phyloP scores from a whole-genome alignment of 2,329 filamentous ascomycete genomes.

The Immersiporthe knoxdaviesiana region DNA sequence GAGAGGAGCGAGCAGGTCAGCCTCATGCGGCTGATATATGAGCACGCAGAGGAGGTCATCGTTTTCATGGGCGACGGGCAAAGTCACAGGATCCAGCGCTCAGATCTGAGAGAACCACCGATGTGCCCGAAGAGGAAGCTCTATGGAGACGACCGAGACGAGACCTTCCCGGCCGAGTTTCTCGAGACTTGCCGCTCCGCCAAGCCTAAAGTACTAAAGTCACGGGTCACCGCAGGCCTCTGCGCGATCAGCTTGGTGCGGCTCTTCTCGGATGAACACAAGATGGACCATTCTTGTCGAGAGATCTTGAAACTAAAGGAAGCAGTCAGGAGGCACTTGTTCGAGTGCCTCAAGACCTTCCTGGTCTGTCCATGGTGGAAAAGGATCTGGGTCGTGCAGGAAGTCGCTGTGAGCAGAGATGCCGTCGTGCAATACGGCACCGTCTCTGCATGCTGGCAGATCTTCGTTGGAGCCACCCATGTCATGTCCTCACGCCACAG shows the following conservation, averaged over 20 bases:
- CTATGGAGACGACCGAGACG: not conserved
- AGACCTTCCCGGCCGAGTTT: not conserved
- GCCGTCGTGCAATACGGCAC: slow-evolving; percentile 13
- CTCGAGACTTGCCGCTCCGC: not conserved
- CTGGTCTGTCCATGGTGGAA: slow-evolving; percentile 19
- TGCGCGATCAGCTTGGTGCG: slow-evolving; percentile 13
- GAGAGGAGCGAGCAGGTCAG: slow-evolving; percentile 8
- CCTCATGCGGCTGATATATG: slow-evolving; percentile 20
- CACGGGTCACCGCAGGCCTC: not conserved
- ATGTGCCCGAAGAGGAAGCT: not conserved
- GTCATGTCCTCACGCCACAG: not conserved
- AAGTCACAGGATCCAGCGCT: slow-evolving; percentile 1
- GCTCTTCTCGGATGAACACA: not conserved
- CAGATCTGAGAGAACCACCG: not conserved
- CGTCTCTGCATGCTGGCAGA: not conserved
- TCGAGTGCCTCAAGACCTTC: slow-evolving; percentile 13
- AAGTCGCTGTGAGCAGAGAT: not conserved
- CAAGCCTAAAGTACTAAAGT: not conserved
- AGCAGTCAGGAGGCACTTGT: not conserved
- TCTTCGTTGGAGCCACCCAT: not conserved
- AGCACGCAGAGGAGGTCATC: slow-evolving; percentile 10
- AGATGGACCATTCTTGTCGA: not conserved
- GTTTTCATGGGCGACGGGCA: slow-evolving; percentile 26
- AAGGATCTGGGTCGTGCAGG: slow-evolving; percentile 23
- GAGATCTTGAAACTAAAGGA: not conserved